Base-by-base conservation (phyloP, 805 yeast genomes). In the Nakazawaea sp. region DNA sequence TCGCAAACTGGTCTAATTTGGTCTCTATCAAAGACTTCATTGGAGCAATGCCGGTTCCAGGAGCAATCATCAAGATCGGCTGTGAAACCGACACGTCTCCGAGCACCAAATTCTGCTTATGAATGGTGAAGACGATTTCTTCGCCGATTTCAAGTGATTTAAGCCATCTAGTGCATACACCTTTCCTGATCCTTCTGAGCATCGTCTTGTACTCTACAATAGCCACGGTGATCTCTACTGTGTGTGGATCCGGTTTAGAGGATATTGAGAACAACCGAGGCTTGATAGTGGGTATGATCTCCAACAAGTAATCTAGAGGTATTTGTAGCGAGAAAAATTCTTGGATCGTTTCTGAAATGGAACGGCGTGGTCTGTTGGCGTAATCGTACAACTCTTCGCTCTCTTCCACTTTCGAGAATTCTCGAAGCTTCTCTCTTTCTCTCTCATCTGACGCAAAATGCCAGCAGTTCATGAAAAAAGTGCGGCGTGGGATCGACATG, bases 11-110 rank as follows among this genome's bases (percentile, higher is more conserved):
- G 4, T 45, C 26, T 15, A 56, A 41, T 3, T 56, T 48, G 1
- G 64, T 49, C 30, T 73, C 73, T 11, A 90, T 68, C 28, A 89
- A 50, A 1, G 85, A 71, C 49, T 86, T 74, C 71, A 90, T 77
- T 2, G 98, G 98, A 0, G 99, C 98, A 9, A 92, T 66, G 2
- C 99, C 99, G 0, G 97, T 94, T 3, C 98, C 99, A 0, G 98
- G 95, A 2, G 90, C 81, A 4, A 90, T 68, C 72, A 90, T 64
- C 3, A 92, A 59, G 18, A 83, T 59, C 0, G 95, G 83, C 2
- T 43, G 52, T 4, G 52, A 43, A 2, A 33, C 29, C 4, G 7
- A 7, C 3, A 45, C 20, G 54, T 30, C 40, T 11, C 28, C 43
- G 11, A 70, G 59, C 28, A 56, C 57, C 30, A 77, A 44, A 11